Percentiles rank a stretch among this genome's conserved stretches.
Conservation (phyloP, 768 basidiomycete species). For the Calocera cornea region DNA sequence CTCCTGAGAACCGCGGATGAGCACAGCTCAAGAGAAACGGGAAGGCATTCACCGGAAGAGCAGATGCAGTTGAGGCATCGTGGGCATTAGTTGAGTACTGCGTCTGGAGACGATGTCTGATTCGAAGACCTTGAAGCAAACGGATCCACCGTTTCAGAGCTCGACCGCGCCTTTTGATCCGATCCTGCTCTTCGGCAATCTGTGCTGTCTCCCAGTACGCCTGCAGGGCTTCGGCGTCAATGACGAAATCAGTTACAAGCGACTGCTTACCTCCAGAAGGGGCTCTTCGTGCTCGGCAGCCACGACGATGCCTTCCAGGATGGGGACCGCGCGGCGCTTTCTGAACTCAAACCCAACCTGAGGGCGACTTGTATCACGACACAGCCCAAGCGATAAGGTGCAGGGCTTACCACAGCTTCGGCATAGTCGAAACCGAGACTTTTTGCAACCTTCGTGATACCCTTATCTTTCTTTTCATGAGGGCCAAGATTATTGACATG, state of each 20-base stretch:
- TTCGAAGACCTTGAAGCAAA: constrained; percentile 75
- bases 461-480: constrained; percentile 44
- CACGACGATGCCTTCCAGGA: constrained; percentile 74
- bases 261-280: constrained; percentile 52
- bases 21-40: neutral
- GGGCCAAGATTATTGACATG: neutral
- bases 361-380: neutral
- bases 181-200: constrained; percentile 62
- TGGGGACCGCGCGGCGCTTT: constrained; percentile 74
- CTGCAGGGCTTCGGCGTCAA: constrained; percentile 28
- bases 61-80: neutral
- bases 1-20: neutral
- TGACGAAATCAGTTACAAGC: constrained; percentile 8
- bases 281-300: constrained; percentile 63
- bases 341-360: constrained; percentile 96
- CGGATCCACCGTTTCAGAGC: constrained; percentile 79
- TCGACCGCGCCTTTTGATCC: constrained; percentile 59
- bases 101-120: constrained; percentile 66
- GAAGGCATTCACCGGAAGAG: neutral
- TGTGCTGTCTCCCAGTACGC: constrained; percentile 76
- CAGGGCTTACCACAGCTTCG: constrained; percentile 75
- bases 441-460: constrained; percentile 76
- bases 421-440: constrained; percentile 80
- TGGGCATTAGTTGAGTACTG: constrained; percentile 38
- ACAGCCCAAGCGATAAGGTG: neutral